phyloP scores from a whole-genome alignment of 2,329 filamentous ascomycete species.

The Trichoderma sp. region DNA sequence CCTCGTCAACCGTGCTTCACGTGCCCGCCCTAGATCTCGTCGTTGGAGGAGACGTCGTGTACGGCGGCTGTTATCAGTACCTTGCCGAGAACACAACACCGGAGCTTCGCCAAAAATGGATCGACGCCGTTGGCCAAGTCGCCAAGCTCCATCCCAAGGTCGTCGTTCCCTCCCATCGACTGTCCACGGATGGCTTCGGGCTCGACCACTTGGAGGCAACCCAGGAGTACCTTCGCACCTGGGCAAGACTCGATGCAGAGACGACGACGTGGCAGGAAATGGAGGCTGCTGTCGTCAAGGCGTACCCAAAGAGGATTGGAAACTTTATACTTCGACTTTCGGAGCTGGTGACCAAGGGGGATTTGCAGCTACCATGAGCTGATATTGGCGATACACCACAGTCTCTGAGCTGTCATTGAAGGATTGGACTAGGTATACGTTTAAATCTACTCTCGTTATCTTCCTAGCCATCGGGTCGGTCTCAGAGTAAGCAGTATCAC shows the following conservation, averaged over 20 bases:
- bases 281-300: constrained; percentile 2
- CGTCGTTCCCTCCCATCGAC: constrained; percentile 8
- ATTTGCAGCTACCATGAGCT: not conserved
- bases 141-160: constrained; percentile 4
- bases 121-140: not conserved
- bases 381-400: too few species aligned
- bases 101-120: not conserved
- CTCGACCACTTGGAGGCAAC: not conserved
- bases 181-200: not conserved
- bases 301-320: constrained; percentile 11
- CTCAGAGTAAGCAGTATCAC: too few species aligned
- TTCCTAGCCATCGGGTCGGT: too few species aligned
- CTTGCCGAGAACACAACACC: constrained; percentile 14
- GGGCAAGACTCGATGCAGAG: not conserved
- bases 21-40: constrained; percentile 3
- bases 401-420: too few species aligned
- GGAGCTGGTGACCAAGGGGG: constrained; percentile 6
- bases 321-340: constrained; percentile 8
- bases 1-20: constrained; percentile 4
- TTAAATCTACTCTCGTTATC: not conserved
- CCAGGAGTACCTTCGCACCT: constrained; percentile 10
- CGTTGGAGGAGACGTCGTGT: constrained; percentile 12
- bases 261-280: constrained; percentile 11
- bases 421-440: not conserved
- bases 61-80: constrained; percentile 1